A percentile compares a stretch with the other conserved stretches of the same genome.
Conservation (phyloP, 441 rosid genomes). For the Jatropha multifida region DNA sequence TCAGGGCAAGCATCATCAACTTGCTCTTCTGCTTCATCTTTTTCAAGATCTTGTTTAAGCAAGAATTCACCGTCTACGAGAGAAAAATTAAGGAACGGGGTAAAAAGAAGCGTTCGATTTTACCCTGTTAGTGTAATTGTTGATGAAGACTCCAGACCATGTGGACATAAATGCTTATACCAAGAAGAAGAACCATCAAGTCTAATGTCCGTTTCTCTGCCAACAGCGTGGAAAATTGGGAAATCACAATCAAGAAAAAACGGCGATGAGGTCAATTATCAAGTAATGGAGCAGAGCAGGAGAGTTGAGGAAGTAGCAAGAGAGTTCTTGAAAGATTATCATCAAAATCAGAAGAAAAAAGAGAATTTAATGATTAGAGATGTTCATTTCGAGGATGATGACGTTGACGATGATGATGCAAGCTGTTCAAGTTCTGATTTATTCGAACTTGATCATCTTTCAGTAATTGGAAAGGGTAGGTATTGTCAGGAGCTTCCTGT, state of each 20-base stretch:
- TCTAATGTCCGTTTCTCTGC: slow-evolving; percentile 41
- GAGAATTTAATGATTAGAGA: slow-evolving; percentile 21
- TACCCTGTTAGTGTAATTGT: slow-evolving; percentile 66
- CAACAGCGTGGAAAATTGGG: slow-evolving; percentile 48
- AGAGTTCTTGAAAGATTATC: slow-evolving; percentile 56
- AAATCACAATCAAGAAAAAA: slow-evolving; percentile 43
- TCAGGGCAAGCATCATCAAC: slow-evolving; percentile 54
- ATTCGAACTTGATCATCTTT: slow-evolving; percentile 73
- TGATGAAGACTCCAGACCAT: slow-evolving; percentile 57
- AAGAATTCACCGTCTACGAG: slow-evolving; percentile 47
- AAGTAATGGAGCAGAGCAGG: slow-evolving; percentile 34
- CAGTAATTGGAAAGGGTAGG: slow-evolving; percentile 49
- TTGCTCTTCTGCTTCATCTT: slow-evolving; percentile 78
- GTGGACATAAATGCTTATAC: slow-evolving; percentile 44
- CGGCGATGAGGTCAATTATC: slow-evolving; percentile 40
- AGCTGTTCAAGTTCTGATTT: slow-evolving; percentile 87
- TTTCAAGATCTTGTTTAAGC: slow-evolving; percentile 79
- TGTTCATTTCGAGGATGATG: slow-evolving; percentile 22
- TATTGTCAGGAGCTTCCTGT: slow-evolving; percentile 78
- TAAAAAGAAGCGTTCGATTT: slow-evolving; percentile 66
- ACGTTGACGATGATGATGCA: slow-evolving; percentile 49
- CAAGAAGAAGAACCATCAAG: slow-evolving; percentile 25
- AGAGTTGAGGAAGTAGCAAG: slow-evolving; percentile 62
- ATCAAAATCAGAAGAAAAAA: slow-evolving; percentile 44
- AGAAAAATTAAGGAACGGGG: slow-evolving; percentile 50